phyloP scores from a whole-genome alignment of 352 stramenopile genomes.

The Phytophthora gonapodyides region DNA sequence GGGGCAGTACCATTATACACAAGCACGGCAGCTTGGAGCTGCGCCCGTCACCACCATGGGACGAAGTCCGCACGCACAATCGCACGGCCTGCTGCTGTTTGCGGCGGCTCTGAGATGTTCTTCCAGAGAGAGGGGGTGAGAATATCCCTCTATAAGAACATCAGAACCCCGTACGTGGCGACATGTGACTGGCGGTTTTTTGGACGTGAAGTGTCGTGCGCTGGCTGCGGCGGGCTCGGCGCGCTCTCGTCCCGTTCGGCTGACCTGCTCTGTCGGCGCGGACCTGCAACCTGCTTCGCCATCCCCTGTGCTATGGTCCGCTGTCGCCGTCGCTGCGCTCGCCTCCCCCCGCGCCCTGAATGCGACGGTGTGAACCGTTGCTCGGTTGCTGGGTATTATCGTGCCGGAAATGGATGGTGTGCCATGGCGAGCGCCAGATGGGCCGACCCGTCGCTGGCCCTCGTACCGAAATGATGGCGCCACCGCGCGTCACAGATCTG shows the following conservation, averaged over 20 bases:
- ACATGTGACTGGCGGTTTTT: slow-evolving; percentile 42
- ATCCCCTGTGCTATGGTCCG: no score
- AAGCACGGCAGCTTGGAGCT: not conserved
- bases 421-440: slow-evolving; percentile 15
- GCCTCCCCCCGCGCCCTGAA: not conserved
- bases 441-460: slow-evolving; percentile 11
- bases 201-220: slow-evolving; percentile 9
- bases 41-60: not conserved
- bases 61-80: slow-evolving; percentile 9
- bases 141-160: slow-evolving; percentile 44
- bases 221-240: no score
- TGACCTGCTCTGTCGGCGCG: slow-evolving; percentile 2
- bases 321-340: no score
- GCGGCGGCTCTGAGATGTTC: slow-evolving; percentile 4
- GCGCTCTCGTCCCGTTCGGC: not conserved
- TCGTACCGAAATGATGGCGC: slow-evolving; percentile 20
- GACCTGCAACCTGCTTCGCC: no score
- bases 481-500: not conserved
- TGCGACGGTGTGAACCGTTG: slow-evolving; percentile 21
- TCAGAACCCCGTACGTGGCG: slow-evolving; percentile 41
- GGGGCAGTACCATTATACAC: not conserved
- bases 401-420: slow-evolving; percentile 35
- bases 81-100: not conserved
- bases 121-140: not conserved
- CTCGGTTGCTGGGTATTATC: slow-evolving; percentile 22